Evolutionary conservation across 2,329 filamentous ascomycete genomes (phyloP), one percentile per base, ranked within the genome.

Genomic region (Onygenales sp.): DNA sequence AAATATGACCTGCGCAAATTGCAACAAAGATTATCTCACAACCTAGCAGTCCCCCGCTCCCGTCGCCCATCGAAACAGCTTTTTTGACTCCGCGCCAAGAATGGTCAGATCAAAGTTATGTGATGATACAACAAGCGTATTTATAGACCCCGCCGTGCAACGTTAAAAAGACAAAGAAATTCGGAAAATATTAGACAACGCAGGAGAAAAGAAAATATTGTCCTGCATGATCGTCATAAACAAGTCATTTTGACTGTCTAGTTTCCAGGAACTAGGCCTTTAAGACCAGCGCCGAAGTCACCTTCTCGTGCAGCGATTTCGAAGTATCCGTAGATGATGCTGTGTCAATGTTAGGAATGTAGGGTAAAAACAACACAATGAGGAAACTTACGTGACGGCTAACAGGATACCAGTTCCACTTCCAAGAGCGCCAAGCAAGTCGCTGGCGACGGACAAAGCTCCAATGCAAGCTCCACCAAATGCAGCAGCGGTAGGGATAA

Each of bases 381-480:
- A 9, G 10, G 8, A 3, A 50, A 86, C 89, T 87, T 84, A 94
- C 86, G 94, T 98, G 69, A 98, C 93, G 73, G 93, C 93, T 72
- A 98, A 84, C 57, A 98, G 81, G 65, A 95, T 98, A 86, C 93
- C 91, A 66, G 93, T 98, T 69, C 93, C 93, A 61, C 89, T 95
- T 70, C 93, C 93, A 51, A 98, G 82, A 68, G 94, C 93, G 64
- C 93, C 93, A 74, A 97, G 84, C 59, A 98, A 85, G 75, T 98
- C 93, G 71, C 89, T 95, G 67, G 87, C 85, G 66, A 98, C 92
- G 51, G 92, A 97, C 60, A 98, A 84, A 63, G 88, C 92, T 78
- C 93, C 93, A 78, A 98, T 98, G 80, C 92, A 97, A 62, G 93
- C 93, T 81, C 93, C 93, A 74, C 94, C 93, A 63, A 98, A 98